Conservation (phyloP, 768 basidiomycete species). For the Leccinellum luteum region DNA sequence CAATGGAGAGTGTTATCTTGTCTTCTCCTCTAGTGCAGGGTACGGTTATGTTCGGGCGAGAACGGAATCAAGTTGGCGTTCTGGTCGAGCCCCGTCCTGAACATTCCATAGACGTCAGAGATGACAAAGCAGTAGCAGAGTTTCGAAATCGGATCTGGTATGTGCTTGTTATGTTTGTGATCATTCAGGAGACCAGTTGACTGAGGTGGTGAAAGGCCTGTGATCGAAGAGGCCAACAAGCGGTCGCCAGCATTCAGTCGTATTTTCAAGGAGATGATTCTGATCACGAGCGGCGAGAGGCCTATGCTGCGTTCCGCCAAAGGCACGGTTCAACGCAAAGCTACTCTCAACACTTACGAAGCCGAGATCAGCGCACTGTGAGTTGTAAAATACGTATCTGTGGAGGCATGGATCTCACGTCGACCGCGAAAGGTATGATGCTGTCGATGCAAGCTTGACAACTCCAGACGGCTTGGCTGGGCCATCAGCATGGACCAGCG, state of each 20-base stretch:
- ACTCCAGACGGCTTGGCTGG: conserved; percentile 18
- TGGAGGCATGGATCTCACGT: neutral
- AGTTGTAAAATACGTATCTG: neutral
- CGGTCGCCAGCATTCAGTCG: conserved; percentile 41
- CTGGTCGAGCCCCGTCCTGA: conserved; percentile 27
- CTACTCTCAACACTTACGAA: conserved; percentile 38
- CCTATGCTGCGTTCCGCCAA: conserved; percentile 46
- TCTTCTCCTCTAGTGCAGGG: conserved; percentile 22
- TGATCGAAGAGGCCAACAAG: conserved; percentile 44
- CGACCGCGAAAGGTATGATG: conserved; percentile 26
- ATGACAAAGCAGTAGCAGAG: conserved; percentile 22
- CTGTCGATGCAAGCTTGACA: conserved; percentile 27
- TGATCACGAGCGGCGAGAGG: conserved; percentile 39
- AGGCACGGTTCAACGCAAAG: conserved; percentile 43
- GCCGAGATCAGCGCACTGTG: conserved; percentile 48
- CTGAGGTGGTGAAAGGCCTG: conserved; percentile 26
- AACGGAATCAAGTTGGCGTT: conserved; percentile 30
- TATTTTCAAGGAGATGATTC: conserved; percentile 53
- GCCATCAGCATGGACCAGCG: conserved; percentile 26
- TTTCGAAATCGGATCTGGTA: conserved; percentile 35
- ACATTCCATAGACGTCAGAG: conserved; percentile 18
- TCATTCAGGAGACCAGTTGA: neutral
- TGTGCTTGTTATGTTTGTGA: neutral
- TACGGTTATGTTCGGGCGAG: conserved; percentile 34
- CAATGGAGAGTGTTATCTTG: conserved; percentile 27